A percentile compares a stretch with the other conserved stretches of the same genome.
phyloP scores from a whole-genome alignment of 352 stramenopile genomes.

The Pythium myriotylum region DNA sequence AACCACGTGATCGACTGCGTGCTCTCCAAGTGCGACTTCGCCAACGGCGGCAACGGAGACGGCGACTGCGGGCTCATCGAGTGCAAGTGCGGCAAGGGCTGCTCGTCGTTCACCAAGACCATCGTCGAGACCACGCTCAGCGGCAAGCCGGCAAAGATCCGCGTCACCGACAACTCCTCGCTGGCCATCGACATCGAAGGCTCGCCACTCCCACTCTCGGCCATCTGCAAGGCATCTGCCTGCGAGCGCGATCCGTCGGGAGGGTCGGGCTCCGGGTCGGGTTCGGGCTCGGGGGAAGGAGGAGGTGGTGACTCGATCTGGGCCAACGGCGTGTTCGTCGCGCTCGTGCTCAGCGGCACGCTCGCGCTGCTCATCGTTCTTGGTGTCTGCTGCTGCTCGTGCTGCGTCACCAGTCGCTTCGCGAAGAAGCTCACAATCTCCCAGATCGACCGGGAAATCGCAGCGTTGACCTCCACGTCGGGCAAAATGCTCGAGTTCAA shows the following conservation, averaged over 20 bases:
- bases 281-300: constrained; percentile 30
- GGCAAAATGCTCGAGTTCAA: constrained; percentile 57
- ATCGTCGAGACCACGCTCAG: constrained; percentile 68
- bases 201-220: constrained; percentile 66
- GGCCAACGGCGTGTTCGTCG: constrained; percentile 37
- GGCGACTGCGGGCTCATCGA: constrained; percentile 50
- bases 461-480: constrained; percentile 44
- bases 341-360: constrained; percentile 35
- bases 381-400: constrained; percentile 42
- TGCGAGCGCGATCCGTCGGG: constrained; percentile 46
- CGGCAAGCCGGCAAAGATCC: constrained; percentile 65
- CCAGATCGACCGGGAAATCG: constrained; percentile 47
- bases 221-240: constrained; percentile 61
- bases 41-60: constrained; percentile 37
- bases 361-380: constrained; percentile 34
- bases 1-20: constrained; percentile 76
- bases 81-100: constrained; percentile 68
- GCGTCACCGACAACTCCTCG: constrained; percentile 43
- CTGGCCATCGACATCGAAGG: constrained; percentile 71
- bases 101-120: constrained; percentile 61
- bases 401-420: constrained; percentile 37
- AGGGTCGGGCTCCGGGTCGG: constrained; percentile 29
- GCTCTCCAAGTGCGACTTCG: constrained; percentile 55
- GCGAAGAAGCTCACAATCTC: constrained; percentile 19
- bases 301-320: constrained; percentile 24